Conservation (phyloP, 768 basidiomycete genomes). For the Trametes cingulata region DNA sequence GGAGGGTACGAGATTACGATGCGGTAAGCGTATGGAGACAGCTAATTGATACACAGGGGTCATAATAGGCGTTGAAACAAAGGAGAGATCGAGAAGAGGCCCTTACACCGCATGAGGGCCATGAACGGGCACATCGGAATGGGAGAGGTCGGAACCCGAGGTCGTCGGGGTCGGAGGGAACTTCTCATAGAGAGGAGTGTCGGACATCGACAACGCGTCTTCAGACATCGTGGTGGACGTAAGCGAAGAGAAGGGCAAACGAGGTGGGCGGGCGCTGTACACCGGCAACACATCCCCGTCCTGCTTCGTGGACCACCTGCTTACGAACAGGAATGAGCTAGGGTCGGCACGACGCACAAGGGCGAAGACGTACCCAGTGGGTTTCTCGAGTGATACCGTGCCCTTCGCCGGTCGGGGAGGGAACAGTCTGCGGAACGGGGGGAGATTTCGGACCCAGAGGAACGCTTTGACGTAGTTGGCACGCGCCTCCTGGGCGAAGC, state of each 20-base stretch:
- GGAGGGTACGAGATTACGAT: too few relatives aligned
- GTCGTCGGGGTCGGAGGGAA: neutral
- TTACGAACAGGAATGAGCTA: neutral
- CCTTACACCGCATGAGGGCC: neutral
- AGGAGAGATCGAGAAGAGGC: too few relatives aligned
- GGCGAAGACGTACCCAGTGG: neutral
- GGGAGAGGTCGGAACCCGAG: neutral
- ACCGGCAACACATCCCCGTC: neutral
- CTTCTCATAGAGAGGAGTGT: neutral
- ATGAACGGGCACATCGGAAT: neutral
- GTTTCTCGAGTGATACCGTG: neutral
- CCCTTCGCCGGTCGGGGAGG: neutral
- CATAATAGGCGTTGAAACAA: too few relatives aligned
- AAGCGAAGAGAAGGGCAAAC: neutral
- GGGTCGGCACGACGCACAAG: neutral
- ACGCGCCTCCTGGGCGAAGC: constrained; percentile 28
- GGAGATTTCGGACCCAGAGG: neutral
- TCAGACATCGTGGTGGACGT: neutral
- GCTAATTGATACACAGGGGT: too few relatives aligned
- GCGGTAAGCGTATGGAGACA: too few relatives aligned
- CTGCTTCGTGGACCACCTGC: neutral
- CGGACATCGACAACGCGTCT: neutral
- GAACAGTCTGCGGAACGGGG: neutral
- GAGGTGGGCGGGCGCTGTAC: neutral
- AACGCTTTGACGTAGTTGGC: constrained; percentile 33